Evolutionary conservation across 345 rosid species (phyloP).

Genomic region (Eucalyptus guilfoylei): DNA sequence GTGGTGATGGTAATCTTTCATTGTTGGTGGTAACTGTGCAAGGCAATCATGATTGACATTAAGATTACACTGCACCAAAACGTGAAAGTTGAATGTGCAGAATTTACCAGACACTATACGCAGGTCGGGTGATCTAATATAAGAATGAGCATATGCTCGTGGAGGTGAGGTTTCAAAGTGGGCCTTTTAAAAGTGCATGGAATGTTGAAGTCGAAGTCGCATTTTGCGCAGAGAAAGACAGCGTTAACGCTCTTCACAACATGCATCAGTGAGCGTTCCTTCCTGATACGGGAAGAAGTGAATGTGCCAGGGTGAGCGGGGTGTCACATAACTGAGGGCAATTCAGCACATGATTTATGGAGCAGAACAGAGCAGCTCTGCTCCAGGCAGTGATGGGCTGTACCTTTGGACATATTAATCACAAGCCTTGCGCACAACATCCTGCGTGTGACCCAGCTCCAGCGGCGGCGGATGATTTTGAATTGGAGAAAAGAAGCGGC

Average conservation of each 20-base stretch:
- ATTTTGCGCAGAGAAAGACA: not conserved
- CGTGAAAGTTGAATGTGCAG: no score
- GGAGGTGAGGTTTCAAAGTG: no score
- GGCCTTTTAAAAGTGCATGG: no score
- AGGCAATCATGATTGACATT: no score
- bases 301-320: not conserved
- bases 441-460: not conserved
- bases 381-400: not conserved
- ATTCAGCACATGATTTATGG: not conserved
- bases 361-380: not conserved
- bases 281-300: not conserved
- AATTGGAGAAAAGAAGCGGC: not conserved
- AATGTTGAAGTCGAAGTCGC: not conserved
- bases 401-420: no score
- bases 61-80: not conserved
- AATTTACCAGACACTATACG: not conserved
- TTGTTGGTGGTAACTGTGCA: not conserved
- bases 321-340: not conserved
- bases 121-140: no score
- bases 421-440: not conserved
- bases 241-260: not conserved
- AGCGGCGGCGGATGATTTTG: not conserved
- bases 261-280: not conserved
- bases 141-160: no score
- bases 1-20: rapidly evolving